Conservation (phyloP, 2,329 filamentous ascomycete genomes). For the Ophiostoma pallidulum region DNA sequence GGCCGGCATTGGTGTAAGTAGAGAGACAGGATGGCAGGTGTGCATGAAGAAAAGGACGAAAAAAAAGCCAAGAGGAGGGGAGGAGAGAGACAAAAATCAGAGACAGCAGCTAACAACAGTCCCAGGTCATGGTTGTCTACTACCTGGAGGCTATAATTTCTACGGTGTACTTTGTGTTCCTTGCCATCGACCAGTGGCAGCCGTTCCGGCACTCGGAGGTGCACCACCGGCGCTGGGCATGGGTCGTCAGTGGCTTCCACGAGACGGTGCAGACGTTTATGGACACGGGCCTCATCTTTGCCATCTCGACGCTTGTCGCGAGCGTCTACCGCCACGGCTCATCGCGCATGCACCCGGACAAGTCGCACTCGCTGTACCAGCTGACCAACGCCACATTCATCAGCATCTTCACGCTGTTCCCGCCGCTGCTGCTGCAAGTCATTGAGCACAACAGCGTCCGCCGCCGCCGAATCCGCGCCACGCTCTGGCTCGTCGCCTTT, state of each 20-base stretch:
- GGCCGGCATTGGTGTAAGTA: slow-evolving; percentile 15
- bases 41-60: too few species aligned
- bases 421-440: slow-evolving; percentile 17
- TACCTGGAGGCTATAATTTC: slow-evolving; percentile 14
- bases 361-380: slow-evolving; percentile 17
- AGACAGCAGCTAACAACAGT: background rate
- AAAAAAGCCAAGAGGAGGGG: background rate
- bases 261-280: slow-evolving; percentile 16
- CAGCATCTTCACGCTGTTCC: slow-evolving; percentile 17
- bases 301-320: slow-evolving; percentile 14
- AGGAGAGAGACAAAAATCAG: background rate
- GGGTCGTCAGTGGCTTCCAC: slow-evolving; percentile 8
- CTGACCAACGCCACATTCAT: slow-evolving; percentile 18
- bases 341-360: slow-evolving; percentile 11
- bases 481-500: slow-evolving; percentile 18
- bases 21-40: too few species aligned
- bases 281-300: slow-evolving; percentile 17
- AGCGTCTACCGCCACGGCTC: slow-evolving; percentile 15
- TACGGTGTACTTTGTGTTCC: slow-evolving; percentile 13
- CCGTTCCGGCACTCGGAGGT: background rate
- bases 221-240: background rate
- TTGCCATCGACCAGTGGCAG: slow-evolving; percentile 10
- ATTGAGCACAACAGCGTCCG: slow-evolving; percentile 12
- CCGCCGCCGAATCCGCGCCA: slow-evolving; percentile 14
- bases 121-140: slow-evolving; percentile 17